A percentile compares a stretch with the other conserved stretches of the same genome.
Evolutionary conservation across 1,139 yeast species (phyloP).

Genomic region (Debaryomyces coudertii): DNA sequence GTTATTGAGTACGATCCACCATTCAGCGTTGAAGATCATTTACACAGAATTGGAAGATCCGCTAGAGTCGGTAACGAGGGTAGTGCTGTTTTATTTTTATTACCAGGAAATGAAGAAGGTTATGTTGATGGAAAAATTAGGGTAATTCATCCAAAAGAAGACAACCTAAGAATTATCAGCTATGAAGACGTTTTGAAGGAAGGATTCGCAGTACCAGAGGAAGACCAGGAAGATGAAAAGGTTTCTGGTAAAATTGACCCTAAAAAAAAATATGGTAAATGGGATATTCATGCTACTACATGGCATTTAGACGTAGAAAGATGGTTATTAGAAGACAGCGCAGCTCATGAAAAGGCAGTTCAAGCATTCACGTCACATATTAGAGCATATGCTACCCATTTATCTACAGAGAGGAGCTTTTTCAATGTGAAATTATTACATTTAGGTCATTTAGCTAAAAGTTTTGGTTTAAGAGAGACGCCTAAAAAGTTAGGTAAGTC

Average conservation of each 20-base stretch:
- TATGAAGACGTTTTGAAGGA: slow-evolving; percentile 58
- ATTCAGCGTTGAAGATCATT: slow-evolving; percentile 68
- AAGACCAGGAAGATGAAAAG: slow-evolving; percentile 16
- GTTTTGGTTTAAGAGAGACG: slow-evolving; percentile 92
- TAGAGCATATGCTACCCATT: slow-evolving; percentile 96
- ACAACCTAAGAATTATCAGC: slow-evolving; percentile 35
- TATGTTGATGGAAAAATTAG: slow-evolving; percentile 61
- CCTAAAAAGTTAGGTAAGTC: slow-evolving; percentile 73
- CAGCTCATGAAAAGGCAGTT: slow-evolving; percentile 62
- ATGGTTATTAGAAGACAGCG: slow-evolving; percentile 73
- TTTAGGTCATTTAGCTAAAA: slow-evolving; percentile 92
- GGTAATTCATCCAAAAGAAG: slow-evolving; percentile 63
- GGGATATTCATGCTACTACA: slow-evolving; percentile 96
- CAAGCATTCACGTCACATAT: slow-evolving; percentile 87
- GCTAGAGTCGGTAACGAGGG: slow-evolving; percentile 75
- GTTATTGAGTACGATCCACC: slow-evolving; percentile 75
- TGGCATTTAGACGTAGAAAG: slow-evolving; percentile 93
- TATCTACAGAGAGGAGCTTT: slow-evolving; percentile 71
- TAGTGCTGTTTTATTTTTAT: slow-evolving; percentile 67
- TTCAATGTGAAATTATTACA: slow-evolving; percentile 84
- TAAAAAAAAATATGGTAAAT: slow-evolving; percentile 48
- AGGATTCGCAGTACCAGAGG: slow-evolving; percentile 56
- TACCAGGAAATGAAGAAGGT: slow-evolving; percentile 88
- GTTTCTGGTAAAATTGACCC: slow-evolving; percentile 27
- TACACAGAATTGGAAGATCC: slow-evolving; percentile 74